Evolutionary conservation across 208 protist genomes (phyloP), one percentile per base, ranked within the genome.

Genomic region (Wallacemonas sp.): DNA sequence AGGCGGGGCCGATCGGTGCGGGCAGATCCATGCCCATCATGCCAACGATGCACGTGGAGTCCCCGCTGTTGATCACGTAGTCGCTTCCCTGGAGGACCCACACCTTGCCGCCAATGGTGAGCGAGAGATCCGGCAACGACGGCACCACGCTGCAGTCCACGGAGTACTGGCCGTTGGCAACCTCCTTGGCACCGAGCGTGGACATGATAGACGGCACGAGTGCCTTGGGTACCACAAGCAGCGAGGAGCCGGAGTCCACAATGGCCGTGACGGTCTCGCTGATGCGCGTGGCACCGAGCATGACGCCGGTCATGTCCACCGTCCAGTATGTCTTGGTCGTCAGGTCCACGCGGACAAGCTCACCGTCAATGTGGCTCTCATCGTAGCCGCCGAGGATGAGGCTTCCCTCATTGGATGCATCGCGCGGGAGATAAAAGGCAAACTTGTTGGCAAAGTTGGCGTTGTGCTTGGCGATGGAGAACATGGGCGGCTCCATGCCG

Each of bases 211-310:
- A 68, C 28, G 67, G 38, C 55, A 91, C 67, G 10, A 79, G 29
- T 8, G 50, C 42, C 41, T 62, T 74, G 44, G 98, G 98, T 63
- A 91, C 94, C 48, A 91, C 87, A 57, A 99, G 70, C 26, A 98
- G 79, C 25, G 93, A 98, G 18, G 98, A 98, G 57, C 98, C 97
- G 4, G 95, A 98, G 76, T 99, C 98, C 41, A 89, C 86, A 41
- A 96, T 93, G 26, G 67, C 86, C 14, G 63, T 82, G 39, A 80
- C 46, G 25, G 48, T 48, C 45, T 54, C 65, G 31, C 25, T 71
- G 50, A 95, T 93, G 41, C 69, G 74, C 28, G 72, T 39, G 61
- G 63, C 65, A 39, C 65, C 81, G 26, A 97, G 32, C 14, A 25
- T 32, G 50, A 82, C 59, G 26, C 72, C 57, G 10, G 79, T 72